phyloP scores from a whole-genome alignment of 2,329 filamentous ascomycete genomes.

The Emydomyces testavorans region DNA sequence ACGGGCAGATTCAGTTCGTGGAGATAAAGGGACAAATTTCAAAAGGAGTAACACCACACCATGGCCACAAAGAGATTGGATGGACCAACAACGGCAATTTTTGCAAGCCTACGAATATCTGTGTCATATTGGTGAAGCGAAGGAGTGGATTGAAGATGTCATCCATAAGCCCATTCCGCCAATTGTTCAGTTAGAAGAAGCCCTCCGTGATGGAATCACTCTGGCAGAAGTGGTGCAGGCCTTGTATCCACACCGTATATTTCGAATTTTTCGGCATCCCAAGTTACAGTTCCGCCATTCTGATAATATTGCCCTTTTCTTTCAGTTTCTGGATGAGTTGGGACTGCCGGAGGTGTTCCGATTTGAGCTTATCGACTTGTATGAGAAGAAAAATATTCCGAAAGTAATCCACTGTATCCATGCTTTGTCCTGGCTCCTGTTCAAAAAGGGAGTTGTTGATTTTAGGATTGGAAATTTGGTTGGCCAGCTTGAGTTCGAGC shows the following conservation, averaged over 20 bases:
- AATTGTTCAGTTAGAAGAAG: conserved; percentile 88
- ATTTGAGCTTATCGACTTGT: conserved; percentile 93
- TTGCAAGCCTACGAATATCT: conserved; percentile 96
- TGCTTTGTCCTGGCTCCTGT: conserved; percentile 92
- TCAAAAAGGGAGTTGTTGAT: conserved; percentile 83
- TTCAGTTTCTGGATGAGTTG: conserved; percentile 81
- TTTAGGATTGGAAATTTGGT: conserved; percentile 96
- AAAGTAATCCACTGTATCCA: conserved; percentile 99
- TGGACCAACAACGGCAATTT: conserved; percentile 97
- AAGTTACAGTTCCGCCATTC: conserved; percentile 90
- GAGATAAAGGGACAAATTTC: conserved; percentile 39
- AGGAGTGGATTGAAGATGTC: conserved; percentile 96
- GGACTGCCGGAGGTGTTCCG: conserved; percentile 90
- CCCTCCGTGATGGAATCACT: conserved; percentile 81
- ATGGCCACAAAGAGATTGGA: conserved; percentile 85
- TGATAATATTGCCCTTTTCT: conserved; percentile 95
- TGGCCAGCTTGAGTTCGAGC: conserved; percentile 91
- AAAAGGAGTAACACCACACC: conserved; percentile 48
- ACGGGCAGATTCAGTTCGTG: conserved; percentile 46
- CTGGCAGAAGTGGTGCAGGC: conserved; percentile 88
- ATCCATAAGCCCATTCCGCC: conserved; percentile 76
- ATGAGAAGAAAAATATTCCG: conserved; percentile 98
- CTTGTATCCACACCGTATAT: conserved; percentile 62
- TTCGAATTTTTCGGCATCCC: conserved; percentile 73
- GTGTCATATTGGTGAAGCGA: conserved; percentile 96